Evolutionary conservation across 345 rosid genomes (phyloP).

Genomic region (Balakata baccata): DNA sequence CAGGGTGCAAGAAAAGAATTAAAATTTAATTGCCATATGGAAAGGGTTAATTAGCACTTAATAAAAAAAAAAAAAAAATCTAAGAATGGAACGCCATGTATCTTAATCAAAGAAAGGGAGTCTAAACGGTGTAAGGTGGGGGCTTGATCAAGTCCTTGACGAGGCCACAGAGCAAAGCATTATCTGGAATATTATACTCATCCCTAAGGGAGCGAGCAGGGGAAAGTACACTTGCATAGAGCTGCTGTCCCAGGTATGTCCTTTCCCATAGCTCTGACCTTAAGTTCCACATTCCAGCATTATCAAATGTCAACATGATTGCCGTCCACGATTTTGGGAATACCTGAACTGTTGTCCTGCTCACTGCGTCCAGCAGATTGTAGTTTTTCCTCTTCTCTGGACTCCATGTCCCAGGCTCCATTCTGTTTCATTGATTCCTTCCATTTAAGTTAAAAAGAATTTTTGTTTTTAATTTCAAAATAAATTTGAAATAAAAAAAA

Average conservation of each 20-base stretch:
- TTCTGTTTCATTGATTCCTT: conserved; percentile 22
- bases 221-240: conserved; percentile 59
- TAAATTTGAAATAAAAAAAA: no score
- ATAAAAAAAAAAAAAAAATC: not conserved
- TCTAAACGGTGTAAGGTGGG: conserved; percentile 44
- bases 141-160: conserved; percentile 62
- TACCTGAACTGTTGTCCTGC: conserved; percentile 85
- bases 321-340: conserved; percentile 90
- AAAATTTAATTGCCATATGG: conserved; percentile 1
- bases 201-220: conserved; percentile 74
- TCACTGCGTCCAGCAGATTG: conserved; percentile 77
- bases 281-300: conserved; percentile 93
- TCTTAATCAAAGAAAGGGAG: not conserved
- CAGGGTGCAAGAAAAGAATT: not conserved
- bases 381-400: conserved; percentile 74
- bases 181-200: conserved; percentile 74
- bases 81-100: not conserved
- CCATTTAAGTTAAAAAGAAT: no score
- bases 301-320: conserved; percentile 74
- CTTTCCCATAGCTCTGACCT: conserved; percentile 69
- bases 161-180: conserved; percentile 52
- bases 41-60: not conserved
- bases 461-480: no score
- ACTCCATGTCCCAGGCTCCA: conserved; percentile 74
- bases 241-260: conserved; percentile 68